Percentiles rank a stretch among this genome's conserved stretches.
phyloP scores from a whole-genome alignment of 805 yeast species.

The Yarrowia sp. region DNA sequence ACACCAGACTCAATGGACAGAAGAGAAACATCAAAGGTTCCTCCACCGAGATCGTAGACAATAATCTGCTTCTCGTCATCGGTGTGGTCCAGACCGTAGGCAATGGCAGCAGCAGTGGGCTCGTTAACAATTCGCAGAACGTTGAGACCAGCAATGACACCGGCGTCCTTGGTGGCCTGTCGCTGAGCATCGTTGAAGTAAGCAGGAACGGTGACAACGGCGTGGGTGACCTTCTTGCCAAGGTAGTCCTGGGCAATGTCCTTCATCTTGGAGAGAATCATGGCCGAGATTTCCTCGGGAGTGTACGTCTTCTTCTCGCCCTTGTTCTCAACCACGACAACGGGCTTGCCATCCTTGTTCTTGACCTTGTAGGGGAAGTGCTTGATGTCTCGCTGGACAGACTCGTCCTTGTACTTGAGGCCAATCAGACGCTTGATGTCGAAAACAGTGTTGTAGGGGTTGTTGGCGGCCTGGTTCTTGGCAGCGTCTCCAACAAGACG shows the following conservation, averaged over 20 bases:
- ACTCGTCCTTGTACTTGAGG: slow-evolving; percentile 67
- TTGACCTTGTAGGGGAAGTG: slow-evolving; percentile 74
- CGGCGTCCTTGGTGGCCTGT: slow-evolving; percentile 92
- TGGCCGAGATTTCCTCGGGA: slow-evolving; percentile 90
- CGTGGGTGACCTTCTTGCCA: slow-evolving; percentile 80
- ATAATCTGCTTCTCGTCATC: slow-evolving; percentile 84
- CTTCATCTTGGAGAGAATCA: slow-evolving; percentile 90
- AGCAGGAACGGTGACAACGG: slow-evolving; percentile 91
- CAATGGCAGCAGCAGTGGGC: slow-evolving; percentile 98
- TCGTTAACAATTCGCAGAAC: slow-evolving; percentile 86
- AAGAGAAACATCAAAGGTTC: slow-evolving; percentile 91
- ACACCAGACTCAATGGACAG: slow-evolving; percentile 88
- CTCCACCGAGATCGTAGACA: slow-evolving; percentile 96
- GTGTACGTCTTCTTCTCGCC: slow-evolving; percentile 77
- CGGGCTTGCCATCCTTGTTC: slow-evolving; percentile 76
- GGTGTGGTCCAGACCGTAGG: slow-evolving; percentile 82
- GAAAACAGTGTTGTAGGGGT: slow-evolving; percentile 80
- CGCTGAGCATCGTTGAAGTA: slow-evolving; percentile 92
- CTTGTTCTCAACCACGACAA: slow-evolving; percentile 66
- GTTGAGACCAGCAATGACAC: slow-evolving; percentile 85
- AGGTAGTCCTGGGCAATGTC: slow-evolving; percentile 86
- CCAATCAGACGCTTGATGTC: slow-evolving; percentile 93
- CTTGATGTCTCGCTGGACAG: slow-evolving; percentile 76
- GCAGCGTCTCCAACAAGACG: slow-evolving; percentile 96
- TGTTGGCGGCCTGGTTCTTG: slow-evolving; percentile 89